phyloP scores from a whole-genome alignment of 2,329 filamentous ascomycete species.

The Cladosporium sp. region DNA sequence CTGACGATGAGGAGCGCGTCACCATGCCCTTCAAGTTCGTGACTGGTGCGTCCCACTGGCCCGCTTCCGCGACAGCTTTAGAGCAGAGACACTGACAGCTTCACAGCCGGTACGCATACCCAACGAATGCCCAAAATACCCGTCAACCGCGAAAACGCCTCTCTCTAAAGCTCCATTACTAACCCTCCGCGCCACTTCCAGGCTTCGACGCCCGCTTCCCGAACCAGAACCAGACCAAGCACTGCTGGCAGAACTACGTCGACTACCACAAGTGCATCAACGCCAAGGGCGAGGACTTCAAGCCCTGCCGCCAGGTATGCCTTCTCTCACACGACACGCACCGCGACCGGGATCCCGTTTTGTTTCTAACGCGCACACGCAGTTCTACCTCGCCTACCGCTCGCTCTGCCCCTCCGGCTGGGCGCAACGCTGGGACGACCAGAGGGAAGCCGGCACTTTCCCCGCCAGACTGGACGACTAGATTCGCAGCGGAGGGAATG shows the following conservation, averaged over 20 bases:
- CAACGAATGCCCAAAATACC: background rate
- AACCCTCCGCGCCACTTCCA: slow-evolving; percentile 34
- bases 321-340: background rate
- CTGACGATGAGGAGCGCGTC: slow-evolving; percentile 80
- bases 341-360: background rate
- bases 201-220: slow-evolving; percentile 99
- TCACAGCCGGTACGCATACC: slow-evolving; percentile 30
- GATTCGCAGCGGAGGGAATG: slow-evolving; percentile 14
- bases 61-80: slow-evolving; percentile 30
- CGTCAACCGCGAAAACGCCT: background rate
- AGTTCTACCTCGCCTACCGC: slow-evolving; percentile 97
- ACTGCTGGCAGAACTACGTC: slow-evolving; percentile 99
- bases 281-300: slow-evolving; percentile 98
- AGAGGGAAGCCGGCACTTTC: slow-evolving; percentile 65
- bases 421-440: slow-evolving; percentile 93
- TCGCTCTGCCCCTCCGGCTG: slow-evolving; percentile 95
- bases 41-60: slow-evolving; percentile 65
- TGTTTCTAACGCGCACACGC: background rate
- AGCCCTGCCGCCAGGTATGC: slow-evolving; percentile 91
- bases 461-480: slow-evolving; percentile 47
- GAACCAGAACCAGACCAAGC: slow-evolving; percentile 97
- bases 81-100: slow-evolving; percentile 23
- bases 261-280: slow-evolving; percentile 99
- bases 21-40: slow-evolving; percentile 99
- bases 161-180: background rate